Conservation (phyloP, 306 rosid species). For the Cicer pinnatifidum region DNA sequence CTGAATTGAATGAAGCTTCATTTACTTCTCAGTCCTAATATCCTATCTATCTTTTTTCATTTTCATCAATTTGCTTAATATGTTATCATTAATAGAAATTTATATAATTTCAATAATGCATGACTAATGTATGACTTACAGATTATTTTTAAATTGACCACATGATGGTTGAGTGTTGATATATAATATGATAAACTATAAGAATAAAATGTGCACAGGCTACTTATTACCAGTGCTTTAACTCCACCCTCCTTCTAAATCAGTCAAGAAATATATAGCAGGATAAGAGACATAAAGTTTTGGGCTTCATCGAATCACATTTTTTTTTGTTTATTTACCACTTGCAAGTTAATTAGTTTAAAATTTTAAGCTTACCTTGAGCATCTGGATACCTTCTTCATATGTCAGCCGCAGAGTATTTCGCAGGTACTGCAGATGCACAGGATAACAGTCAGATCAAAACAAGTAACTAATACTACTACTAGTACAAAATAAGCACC, state of each 20-base stretch:
- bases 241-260: not conserved
- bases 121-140: not conserved
- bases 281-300: constrained; percentile 11
- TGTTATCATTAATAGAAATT: not conserved
- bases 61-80: not conserved
- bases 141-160: not conserved
- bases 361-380: constrained; percentile 61
- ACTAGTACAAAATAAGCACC: constrained; percentile 49
- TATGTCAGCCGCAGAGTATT: constrained; percentile 77
- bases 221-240: not conserved
- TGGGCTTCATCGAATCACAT: not conserved
- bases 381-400: constrained; percentile 94
- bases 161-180: constrained; percentile 3
- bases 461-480: not conserved
- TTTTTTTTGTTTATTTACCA: not conserved
- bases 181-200: not conserved
- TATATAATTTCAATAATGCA: not conserved
- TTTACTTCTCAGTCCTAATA: not conserved
- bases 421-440: constrained; percentile 75
- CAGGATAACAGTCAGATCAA: constrained; percentile 41
- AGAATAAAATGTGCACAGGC: not conserved
- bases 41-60: not conserved
- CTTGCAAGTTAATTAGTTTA: not conserved
- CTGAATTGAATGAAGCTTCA: not conserved
- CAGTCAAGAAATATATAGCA: not conserved